Conservation (phyloP, 2,329 filamentous ascomycete species). For the Westerdykella aurantiaca region DNA sequence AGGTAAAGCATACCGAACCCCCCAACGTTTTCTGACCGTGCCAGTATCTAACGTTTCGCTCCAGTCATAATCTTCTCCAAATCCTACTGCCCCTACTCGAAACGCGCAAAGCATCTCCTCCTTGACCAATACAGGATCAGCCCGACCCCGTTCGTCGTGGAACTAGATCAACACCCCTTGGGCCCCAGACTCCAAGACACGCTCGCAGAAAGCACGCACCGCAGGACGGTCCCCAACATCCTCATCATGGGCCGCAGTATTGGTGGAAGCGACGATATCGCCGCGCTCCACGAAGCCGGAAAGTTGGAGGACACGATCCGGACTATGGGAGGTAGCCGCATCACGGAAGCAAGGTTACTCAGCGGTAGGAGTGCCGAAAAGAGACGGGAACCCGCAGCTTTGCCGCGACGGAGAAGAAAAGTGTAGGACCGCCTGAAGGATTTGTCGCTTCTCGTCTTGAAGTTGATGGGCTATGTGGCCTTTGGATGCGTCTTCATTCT, state of each 20-base stretch:
- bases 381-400: conserved; percentile 1
- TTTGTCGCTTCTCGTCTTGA: too few relatives aligned
- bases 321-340: conserved; percentile 64
- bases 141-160: conserved; percentile 79
- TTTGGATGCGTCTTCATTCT: too few relatives aligned
- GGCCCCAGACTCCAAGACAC: conserved; percentile 67
- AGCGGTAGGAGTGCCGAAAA: background rate
- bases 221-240: conserved; percentile 85
- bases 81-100: conserved; percentile 81
- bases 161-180: conserved; percentile 76
- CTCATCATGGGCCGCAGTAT: conserved; percentile 83
- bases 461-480: too few relatives aligned
- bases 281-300: conserved; percentile 57
- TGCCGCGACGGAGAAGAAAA: background rate
- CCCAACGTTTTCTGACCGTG: conserved; percentile 1
- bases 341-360: conserved; percentile 34
- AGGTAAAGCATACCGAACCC: conserved; percentile 46
- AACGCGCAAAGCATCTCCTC: conserved; percentile 76
- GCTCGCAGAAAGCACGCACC: conserved; percentile 67
- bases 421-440: too few relatives aligned
- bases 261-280: conserved; percentile 83
- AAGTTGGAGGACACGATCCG: conserved; percentile 66
- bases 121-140: conserved; percentile 78
- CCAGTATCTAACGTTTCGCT: background rate
- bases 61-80: conserved; percentile 95